Base-by-base conservation (phyloP, 2,329 filamentous ascomycete species). In the Fusarium goolgardi region DNA sequence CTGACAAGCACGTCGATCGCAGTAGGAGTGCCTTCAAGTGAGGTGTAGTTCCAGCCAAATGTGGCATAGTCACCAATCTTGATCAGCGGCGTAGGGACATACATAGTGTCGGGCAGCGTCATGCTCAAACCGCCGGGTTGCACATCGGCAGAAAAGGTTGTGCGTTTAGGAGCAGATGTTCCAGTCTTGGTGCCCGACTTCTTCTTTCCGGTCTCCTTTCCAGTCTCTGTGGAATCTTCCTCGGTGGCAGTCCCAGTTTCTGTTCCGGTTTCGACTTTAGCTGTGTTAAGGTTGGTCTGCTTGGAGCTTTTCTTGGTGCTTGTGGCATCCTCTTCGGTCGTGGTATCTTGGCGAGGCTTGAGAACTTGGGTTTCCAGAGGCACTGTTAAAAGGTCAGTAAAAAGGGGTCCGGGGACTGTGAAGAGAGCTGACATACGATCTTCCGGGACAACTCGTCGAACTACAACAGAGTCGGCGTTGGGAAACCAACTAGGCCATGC, bases 41-140 rank as follows among this genome's bases (percentile, higher is more conserved):
- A 84, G 5, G 88, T 90, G 79, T 90, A 90, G 78, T 90, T 90
- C 87, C 88, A 91, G 46, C 78, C 83, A 77, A 86, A 88, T 16
- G 86, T 90, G 43, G 89, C 79, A 44, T 80, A 80, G 72, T 89
- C 83, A 63, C 86, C 85, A 63, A 90, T 87, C 73, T 87, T 87
- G 82, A 86, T 89, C 40, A 88, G 81, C 60, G 83, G 80, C 12
- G 81, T 80, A 27, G 81, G 79, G 13, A 79, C 78, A 6, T 77
- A 74, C 5, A 79, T 81, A 9, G 80, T 76, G 39, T 81, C 78
- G 1, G 88, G 88, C 3, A 81, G 83, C 44, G 85, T 69, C 80
- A 90, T 85, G 46, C 80, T 78, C 37, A 89, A 81, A 53, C 81
- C 79, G 50, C 85, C 88, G 4, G 82, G 79, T 11, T 84, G 80